Percentiles rank a stretch among this genome's conserved stretches.
These are phyloP conservation scores for Austroboletus olivaceoglutinosus DNA, from an alignment of 1,284 basidiomycete genomes.

Conservation along the genomic window DNA sequence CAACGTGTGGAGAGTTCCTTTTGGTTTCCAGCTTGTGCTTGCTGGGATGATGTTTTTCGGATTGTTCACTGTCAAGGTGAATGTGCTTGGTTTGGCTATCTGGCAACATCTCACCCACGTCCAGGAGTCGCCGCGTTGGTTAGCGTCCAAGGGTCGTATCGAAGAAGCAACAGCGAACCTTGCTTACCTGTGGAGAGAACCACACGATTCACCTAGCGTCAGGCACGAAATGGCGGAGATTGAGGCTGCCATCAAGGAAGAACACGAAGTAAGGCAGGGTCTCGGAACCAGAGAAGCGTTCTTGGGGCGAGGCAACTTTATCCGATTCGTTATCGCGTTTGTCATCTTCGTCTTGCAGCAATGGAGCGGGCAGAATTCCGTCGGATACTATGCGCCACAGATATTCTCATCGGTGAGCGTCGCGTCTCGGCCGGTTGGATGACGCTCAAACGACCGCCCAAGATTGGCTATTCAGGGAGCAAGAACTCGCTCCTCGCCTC, in stretches of 20 bases:
- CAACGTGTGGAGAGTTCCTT: constrained; percentile 69
- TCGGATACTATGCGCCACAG: constrained; percentile 77
- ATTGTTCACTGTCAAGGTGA: constrained; percentile 63
- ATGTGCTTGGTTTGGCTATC: constrained; percentile 23
- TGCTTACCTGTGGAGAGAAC: constrained; percentile 56
- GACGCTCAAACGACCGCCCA: not conserved
- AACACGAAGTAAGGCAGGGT: constrained; percentile 52
- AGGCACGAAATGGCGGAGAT: constrained; percentile 59
- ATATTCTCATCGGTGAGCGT: constrained; percentile 62
- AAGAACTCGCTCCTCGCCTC: constrained; percentile 71
- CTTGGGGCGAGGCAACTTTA: constrained; percentile 70
- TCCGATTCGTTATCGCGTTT: constrained; percentile 58
- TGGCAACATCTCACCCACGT: constrained; percentile 20
- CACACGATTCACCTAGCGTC: constrained; percentile 47
- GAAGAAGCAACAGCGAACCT: constrained; percentile 53
- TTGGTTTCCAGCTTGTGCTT: constrained; percentile 75
- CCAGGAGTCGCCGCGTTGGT: constrained; percentile 67
- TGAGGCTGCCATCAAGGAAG: constrained; percentile 64
- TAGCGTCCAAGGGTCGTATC: constrained; percentile 52
- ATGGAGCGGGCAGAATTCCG: constrained; percentile 58
- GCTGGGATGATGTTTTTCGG: constrained; percentile 75
- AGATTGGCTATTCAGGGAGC: constrained; percentile 65
- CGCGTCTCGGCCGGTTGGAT: not conserved
- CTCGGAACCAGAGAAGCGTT: constrained; percentile 67
- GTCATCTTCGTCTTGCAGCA: constrained; percentile 55